These are phyloP conservation scores for Kalmanozyma brasiliensis DNA, from an alignment of 1,284 basidiomycete species.

Conservation along the genomic window DNA sequence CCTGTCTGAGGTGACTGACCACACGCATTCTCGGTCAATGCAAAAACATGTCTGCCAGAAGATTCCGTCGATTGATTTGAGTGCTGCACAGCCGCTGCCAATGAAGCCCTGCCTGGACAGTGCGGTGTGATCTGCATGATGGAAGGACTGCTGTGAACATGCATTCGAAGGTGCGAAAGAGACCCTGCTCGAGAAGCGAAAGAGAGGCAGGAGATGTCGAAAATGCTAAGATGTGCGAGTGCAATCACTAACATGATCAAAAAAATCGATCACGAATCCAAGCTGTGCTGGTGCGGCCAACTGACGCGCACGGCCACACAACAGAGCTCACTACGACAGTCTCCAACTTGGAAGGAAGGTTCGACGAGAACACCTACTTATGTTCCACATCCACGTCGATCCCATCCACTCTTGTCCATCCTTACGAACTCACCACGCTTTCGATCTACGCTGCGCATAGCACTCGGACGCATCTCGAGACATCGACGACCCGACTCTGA, in stretches of 20 bases:
- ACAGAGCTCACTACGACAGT: background rate
- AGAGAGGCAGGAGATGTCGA: background rate
- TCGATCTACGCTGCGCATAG: no score
- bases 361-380: slow-evolving; percentile 7
- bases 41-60: slow-evolving; percentile 33
- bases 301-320: slow-evolving; percentile 18
- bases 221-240: slow-evolving; percentile 3
- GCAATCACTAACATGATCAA: background rate
- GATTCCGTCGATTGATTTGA: background rate
- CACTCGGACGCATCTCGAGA: background rate
- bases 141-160: no score
- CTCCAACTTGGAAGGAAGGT: slow-evolving; percentile 7
- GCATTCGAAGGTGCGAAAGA: no score
- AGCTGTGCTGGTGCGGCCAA: background rate
- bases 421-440: background rate
- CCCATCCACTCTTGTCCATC: slow-evolving; percentile 1
- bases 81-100: no score
- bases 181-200: no score
- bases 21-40: slow-evolving; percentile 39
- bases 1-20: slow-evolving; percentile 19
- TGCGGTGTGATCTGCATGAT: no score
- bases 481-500: background rate
- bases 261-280: slow-evolving; percentile 29
- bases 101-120: no score
- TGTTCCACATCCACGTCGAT: background rate